Evolutionary conservation across 2,329 filamentous ascomycete genomes (phyloP).

Genomic region (Nothophaeocryptopus gaeumannii): DNA sequence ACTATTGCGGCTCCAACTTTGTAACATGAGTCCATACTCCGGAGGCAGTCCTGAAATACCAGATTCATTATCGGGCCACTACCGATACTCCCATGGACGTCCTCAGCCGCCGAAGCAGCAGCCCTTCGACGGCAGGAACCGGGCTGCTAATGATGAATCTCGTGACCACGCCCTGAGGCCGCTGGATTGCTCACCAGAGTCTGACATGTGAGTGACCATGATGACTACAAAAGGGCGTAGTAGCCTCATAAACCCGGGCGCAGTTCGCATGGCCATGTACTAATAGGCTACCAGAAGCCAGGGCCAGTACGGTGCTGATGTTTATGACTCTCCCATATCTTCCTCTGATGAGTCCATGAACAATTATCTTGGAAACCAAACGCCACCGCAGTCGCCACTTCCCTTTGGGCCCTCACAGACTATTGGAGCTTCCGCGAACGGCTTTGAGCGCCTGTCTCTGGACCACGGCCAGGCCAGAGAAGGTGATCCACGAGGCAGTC

Average conservation of each 20-base stretch:
- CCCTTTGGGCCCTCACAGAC: constrained; percentile 3
- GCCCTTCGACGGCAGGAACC: neutral
- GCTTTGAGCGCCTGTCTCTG: neutral
- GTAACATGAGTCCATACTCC: neutral
- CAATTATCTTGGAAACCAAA: constrained; percentile 7
- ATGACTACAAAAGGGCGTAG: neutral
- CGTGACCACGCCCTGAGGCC: neutral
- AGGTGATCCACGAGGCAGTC: neutral
- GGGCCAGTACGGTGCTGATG: neutral
- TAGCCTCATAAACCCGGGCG: neutral
- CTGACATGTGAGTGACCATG: neutral
- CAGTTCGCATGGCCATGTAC: neutral
- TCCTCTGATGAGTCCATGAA: constrained; percentile 20
- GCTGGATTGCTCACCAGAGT: neutral
- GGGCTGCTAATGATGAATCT: neutral
- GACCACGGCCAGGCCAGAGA: constrained; percentile 3
- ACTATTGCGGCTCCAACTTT: neutral
- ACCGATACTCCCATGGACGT: too few species aligned
- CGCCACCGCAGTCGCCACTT: constrained; percentile 17
- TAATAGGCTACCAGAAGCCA: neutral
- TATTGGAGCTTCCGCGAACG: neutral
- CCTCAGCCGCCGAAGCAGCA: neutral
- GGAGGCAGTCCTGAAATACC: neutral
- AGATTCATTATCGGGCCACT: neutral
- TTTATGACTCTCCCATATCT: constrained; percentile 5